Base-by-base conservation (phyloP, 1,284 basidiomycete species). In the Omphalotus olearius region DNA sequence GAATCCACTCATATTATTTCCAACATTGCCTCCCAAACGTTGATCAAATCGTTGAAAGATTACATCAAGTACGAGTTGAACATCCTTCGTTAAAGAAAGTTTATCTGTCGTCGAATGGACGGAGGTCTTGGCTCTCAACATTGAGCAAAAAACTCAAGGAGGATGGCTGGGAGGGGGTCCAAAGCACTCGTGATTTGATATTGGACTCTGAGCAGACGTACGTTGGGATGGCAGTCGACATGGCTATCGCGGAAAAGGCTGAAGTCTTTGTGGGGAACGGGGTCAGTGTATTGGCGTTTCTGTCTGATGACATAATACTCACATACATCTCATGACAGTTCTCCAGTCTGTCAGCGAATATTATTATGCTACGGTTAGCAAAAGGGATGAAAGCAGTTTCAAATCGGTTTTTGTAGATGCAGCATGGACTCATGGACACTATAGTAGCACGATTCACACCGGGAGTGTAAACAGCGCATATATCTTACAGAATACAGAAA, bases 211-310 rank as follows among this genome's bases (percentile, higher is more conserved):
- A 75, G 47, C 79, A 85, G 59, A 67, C 66, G 20, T 71, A 81
- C 41, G 76, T 88, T 0, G 72, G 71, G 16, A 77, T 79, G 57
- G 83, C 78, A 6, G 77, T 88, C 13, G 85, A 88, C 65, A 86
- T 86, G 80, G 83, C 80, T 23, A 76, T 89, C 30, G 85, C 81
- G 0, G 74, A 84, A 59, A 69, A 76, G 45, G 79, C 83, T 0
- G 82, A 85, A 55, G 80, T 87, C 51, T 88, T 88, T 64, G 69
- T 89, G 13, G 85, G 85, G 1, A 56, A 56, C 46, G 55, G 55
- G 51, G 55, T 56, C 25, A 33, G 55, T 48, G 23, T n/a, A 26
- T 37, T 42, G 1, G 13, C 25, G 25, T 5, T n/a, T 9, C 13
- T 25, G 23, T 17, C 16, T 35, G 18, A 4, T 48, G 3, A 23